Evolutionary conservation across 371 early-diverging fungal genomes (phyloP).

Genomic region (Mucor piriformis): DNA sequence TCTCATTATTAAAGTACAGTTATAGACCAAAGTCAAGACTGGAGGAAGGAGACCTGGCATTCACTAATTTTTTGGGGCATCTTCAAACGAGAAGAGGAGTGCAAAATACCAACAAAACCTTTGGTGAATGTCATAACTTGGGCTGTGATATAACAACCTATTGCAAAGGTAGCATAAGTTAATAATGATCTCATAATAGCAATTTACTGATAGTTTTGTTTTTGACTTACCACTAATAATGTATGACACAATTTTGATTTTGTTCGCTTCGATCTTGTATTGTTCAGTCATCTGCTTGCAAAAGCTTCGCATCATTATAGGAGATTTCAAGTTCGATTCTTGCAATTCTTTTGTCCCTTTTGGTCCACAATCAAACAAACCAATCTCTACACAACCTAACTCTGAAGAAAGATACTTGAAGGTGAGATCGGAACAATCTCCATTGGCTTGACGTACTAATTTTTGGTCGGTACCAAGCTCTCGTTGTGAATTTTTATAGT

Average conservation of each 20-base stretch:
- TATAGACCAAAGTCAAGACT: slow-evolving; percentile 9
- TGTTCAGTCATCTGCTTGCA: neutral
- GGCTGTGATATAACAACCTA: slow-evolving; percentile 12
- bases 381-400: slow-evolving; percentile 9
- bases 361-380: slow-evolving; percentile 1
- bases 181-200: neutral
- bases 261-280: neutral
- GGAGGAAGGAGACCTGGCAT: slow-evolving; percentile 1
- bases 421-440: neutral
- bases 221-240: slow-evolving; percentile 10
- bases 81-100: slow-evolving; percentile 16
- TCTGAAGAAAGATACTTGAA: slow-evolving; percentile 4
- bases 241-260: slow-evolving; percentile 1
- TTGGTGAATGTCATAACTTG: slow-evolving; percentile 11
- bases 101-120: slow-evolving; percentile 9
- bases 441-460: neutral
- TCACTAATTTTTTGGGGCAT: slow-evolving; percentile 12
- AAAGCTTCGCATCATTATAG: slow-evolving; percentile 9
- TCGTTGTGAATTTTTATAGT: slow-evolving; percentile 1
- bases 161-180: slow-evolving; percentile 9
- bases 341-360: slow-evolving; percentile 12
- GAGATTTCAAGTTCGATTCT: slow-evolving; percentile 1
- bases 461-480: slow-evolving; percentile 1
- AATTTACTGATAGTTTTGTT: neutral
- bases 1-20: slow-evolving; percentile 14